Base-by-base conservation (phyloP, 805 yeast genomes). In the Lachancea dasiensis region DNA sequence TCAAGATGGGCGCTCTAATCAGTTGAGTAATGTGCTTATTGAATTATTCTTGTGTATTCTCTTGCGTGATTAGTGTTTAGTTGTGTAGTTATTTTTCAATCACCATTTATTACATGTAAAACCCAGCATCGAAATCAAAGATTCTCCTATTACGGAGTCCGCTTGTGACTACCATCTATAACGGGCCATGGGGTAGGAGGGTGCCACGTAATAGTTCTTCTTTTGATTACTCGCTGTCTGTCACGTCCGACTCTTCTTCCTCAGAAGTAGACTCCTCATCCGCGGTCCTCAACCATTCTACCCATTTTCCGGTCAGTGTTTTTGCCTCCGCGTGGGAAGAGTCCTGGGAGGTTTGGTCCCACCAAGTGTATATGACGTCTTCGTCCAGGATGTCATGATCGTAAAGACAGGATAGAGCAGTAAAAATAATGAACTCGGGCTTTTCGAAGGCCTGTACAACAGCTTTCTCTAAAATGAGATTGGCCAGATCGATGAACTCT, bases 241-340 rank as follows among this genome's bases (percentile, higher is more conserved):
- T 39, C 13, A 41, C 49, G 4, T 47, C 49, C 16, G 54, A 53
- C n/a, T 68, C 72, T 18, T 79, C n/a, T n/a, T n/a, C 86, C 45
- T 75, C 82, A 30, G 70, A 79, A 7, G 63, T 52, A 7, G 71
- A 61, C 47, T 76, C 81, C 48, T 73, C 79, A 42, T 75, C 81
- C 1, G 96, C 97, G 32, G 79, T 84, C 50, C 73, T 73, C 42
- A 90, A 70, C 97, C 97, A 89, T 14, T 79, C 84, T 15, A 90
- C 71, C 79, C 90, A 90, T 58, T 79, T 81, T 6, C 64, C 73
- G 2, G 86, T 78, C 47, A 75, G 68, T 20, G 56, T 66, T 41
- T 81, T 72, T 14, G 79, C 79, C 19, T 64, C 66, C 28, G 74
- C 64, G 17, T 64, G 68, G 5, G 65, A 70, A 11, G 65, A 54